Evolutionary conservation across 2,329 filamentous ascomycete genomes (phyloP), one percentile per base, ranked within the genome.

Genomic region (Waltergamsia citrina): DNA sequence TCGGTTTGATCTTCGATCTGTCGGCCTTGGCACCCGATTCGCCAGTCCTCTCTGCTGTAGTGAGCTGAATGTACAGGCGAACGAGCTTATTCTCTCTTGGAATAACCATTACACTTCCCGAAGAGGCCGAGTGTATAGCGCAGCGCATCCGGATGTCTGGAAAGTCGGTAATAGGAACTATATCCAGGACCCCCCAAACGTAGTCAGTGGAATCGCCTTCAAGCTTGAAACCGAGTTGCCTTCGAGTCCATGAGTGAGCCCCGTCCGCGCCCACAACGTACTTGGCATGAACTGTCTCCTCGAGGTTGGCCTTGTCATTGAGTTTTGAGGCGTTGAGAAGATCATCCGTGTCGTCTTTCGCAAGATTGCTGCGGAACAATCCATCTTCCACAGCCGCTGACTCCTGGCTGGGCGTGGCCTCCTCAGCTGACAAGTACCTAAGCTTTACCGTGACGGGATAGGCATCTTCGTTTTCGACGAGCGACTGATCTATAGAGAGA

Each of bases 241-340:
- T 62, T 25, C 79, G 59, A 0, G 72, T 74, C 74, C 77, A 82
- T 36, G 69, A 76, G 45, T 79, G 76, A 0, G 80, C 79, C 0
- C 80, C 80, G 41, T 84, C 80, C 29, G 73, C 78, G 1, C 79
- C 80, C 4, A 85, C 63, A 20, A 85, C 61, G 40, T 80, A 85
- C 47, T 78, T 60, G 12, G 56, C 57, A 12, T 49, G 43, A 4
- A 62, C 44, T 4, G 44, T 40, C 29, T 62, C 56, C 7, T 45
- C 44, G 55, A 49, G 85, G 25, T 38, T 39, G 15, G 30, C 49
- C 41, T 37, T 43, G 35, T 35, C 32, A 35, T 42, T 38, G 18
- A 43, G 20, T 37, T 51, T 38, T 39, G 39, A 16, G 6, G 10
- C 47, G 23, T 40, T 43, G n/a, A 62, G 37, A 7, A 78, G 48